phyloP scores from a whole-genome alignment of 192 early-diverging fungal species.

The Backusella tuberculispora region DNA sequence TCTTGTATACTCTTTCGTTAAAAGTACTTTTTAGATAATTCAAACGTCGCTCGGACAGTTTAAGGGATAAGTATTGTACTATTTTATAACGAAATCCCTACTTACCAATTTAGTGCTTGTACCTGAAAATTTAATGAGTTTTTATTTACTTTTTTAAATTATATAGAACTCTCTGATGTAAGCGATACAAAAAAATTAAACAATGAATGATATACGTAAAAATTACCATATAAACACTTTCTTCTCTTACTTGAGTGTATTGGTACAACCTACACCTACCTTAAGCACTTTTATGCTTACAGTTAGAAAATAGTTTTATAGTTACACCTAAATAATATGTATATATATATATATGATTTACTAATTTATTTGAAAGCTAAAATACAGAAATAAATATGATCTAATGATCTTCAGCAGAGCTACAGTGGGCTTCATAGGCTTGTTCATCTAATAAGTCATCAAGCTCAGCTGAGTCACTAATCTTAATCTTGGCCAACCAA shows the following conservation, averaged over 20 bases:
- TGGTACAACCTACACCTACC: not conserved
- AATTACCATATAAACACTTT: no score
- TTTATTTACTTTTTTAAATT: no score
- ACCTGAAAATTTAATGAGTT: no score
- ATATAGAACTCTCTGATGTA: no score
- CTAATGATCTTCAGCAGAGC: conserved; percentile 38
- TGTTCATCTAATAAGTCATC: conserved; percentile 72
- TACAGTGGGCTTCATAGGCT: conserved; percentile 66
- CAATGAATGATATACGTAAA: no score
- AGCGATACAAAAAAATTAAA: no score
- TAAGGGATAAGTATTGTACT: no score
- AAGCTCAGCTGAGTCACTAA: conserved; percentile 68
- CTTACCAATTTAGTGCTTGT: no score
- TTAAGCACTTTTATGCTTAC: not conserved
- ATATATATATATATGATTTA: conserved; percentile 13
- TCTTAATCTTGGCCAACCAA: conserved; percentile 93
- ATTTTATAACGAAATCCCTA: no score
- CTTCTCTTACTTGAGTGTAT: not conserved
- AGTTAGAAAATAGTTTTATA: not conserved
- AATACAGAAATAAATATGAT: not conserved
- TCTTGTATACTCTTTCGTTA: no score
- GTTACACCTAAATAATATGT: not conserved
- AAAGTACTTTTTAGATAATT: no score
- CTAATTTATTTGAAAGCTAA: conserved; percentile 11
- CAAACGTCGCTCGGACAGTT: no score